phyloP scores from a whole-genome alignment of 768 basidiomycete species.

The Pulveroboletus sp. region DNA sequence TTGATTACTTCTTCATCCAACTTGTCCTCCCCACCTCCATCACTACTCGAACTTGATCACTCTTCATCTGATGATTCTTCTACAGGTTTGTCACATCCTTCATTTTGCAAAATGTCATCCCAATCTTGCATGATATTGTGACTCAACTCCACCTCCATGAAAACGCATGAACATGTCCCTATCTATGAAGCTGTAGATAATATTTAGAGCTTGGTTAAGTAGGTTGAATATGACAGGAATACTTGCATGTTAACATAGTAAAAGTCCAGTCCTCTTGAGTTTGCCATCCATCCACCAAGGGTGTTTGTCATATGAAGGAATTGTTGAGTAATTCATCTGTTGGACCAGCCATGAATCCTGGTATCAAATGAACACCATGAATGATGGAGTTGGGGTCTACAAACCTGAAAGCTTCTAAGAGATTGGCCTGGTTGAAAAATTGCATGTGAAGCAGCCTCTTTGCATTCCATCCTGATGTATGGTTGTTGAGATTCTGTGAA shows the following conservation, averaged over 20 bases:
- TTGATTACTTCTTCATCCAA: no score
- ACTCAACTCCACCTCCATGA: slow-evolving; percentile 30
- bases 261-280: slow-evolving; percentile 20
- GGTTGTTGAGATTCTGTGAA: no score
- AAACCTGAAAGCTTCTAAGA: slow-evolving; percentile 39
- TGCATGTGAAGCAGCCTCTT: slow-evolving; percentile 33
- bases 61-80: no score
- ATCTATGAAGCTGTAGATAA: no score
- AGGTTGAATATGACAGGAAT: no score
- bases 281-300: background rate
- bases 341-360: slow-evolving; percentile 27
- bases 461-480: slow-evolving; percentile 25
- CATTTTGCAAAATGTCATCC: slow-evolving; percentile 4
- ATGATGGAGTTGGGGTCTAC: slow-evolving; percentile 41
- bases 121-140: slow-evolving; percentile 19
- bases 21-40: no score
- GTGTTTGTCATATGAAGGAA: background rate
- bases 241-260: slow-evolving; percentile 28
- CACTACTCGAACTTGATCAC: no score
- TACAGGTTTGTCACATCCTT: background rate
- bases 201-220: no score
- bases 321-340: background rate
- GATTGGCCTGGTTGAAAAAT: slow-evolving; percentile 32
- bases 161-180: slow-evolving; percentile 23
- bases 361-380: slow-evolving; percentile 40